Percentiles rank a stretch among this genome's conserved stretches.
These are phyloP conservation scores for Bimuria novae-zelandiae DNA, from an alignment of 2,329 filamentous ascomycete species.

Conservation along the genomic window DNA sequence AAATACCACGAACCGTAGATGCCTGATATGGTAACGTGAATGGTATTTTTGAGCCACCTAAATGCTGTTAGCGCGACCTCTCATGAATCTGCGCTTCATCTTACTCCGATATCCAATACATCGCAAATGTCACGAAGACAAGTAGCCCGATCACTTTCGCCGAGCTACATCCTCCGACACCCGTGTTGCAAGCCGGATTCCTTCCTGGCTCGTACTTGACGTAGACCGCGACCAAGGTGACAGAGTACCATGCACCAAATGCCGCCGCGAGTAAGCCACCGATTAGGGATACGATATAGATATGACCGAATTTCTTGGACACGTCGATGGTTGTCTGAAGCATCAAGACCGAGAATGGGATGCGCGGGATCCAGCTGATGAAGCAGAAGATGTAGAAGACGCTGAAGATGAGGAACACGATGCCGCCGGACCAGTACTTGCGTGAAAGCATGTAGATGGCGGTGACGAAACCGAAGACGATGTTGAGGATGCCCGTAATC, in stretches of 20 bases:
- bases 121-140: constrained; percentile 86
- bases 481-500: constrained; percentile 71
- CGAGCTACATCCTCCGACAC: constrained; percentile 67
- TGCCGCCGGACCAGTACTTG: constrained; percentile 80
- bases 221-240: constrained; percentile 86
- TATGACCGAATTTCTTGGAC: constrained; percentile 80
- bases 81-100: too few species aligned
- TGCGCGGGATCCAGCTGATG: constrained; percentile 81
- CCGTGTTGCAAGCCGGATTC: constrained; percentile 60
- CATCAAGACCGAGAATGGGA: constrained; percentile 91
- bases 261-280: constrained; percentile 77
- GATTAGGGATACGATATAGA: constrained; percentile 82
- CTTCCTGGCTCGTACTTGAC: constrained; percentile 74
- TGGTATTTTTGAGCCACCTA: constrained; percentile 84
- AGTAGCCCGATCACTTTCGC: constrained; percentile 83
- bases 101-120: constrained; percentile 86
- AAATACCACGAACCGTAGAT: constrained; percentile 97
- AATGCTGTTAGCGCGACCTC: constrained; percentile 53
- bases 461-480: constrained; percentile 80
- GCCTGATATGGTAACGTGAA: constrained; percentile 84
- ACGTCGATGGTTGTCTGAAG: constrained; percentile 84
- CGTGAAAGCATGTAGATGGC: constrained; percentile 82
- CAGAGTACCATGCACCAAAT: constrained; percentile 82
- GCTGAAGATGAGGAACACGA: constrained; percentile 84
- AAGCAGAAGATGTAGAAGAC: constrained; percentile 82